These are phyloP conservation scores for Trichoderma endophyticum DNA, from an alignment of 2,329 filamentous ascomycete genomes.

Conservation along the genomic window DNA sequence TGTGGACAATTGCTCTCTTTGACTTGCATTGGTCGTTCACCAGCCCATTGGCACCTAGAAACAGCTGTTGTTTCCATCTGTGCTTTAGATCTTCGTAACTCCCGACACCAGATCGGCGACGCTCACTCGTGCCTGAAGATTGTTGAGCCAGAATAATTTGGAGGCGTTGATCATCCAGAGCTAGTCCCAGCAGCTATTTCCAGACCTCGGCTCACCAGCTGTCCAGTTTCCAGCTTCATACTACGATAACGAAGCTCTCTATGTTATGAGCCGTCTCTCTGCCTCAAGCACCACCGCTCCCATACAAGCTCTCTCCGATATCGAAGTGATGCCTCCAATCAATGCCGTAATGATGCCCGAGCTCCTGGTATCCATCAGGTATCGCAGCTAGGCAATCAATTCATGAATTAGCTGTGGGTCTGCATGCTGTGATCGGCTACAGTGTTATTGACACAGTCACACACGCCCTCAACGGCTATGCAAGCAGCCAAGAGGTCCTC, in stretches of 20 bases:
- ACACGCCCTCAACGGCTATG: neutral
- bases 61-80: neutral
- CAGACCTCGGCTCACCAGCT: neutral
- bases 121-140: neutral
- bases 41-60: neutral
- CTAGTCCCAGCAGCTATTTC: neutral
- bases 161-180: neutral
- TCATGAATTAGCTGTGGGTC: neutral
- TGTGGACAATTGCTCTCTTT: neutral
- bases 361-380: neutral
- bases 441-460: constrained; percentile 12
- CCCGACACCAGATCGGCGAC: constrained; percentile 6
- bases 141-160: neutral
- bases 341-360: neutral
- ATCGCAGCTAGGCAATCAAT: neutral
- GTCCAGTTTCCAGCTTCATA: neutral
- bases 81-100: neutral
- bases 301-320: neutral
- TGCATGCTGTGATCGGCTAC: constrained; percentile 10
- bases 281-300: neutral
- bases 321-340: neutral
- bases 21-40: neutral
- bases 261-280: too few relatives aligned
- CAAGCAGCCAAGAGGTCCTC: neutral
- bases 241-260: neutral